Percentiles rank a stretch among this genome's conserved stretches.
Conservation (phyloP, 208 protist species). For the Strigomonas oncopelti region DNA sequence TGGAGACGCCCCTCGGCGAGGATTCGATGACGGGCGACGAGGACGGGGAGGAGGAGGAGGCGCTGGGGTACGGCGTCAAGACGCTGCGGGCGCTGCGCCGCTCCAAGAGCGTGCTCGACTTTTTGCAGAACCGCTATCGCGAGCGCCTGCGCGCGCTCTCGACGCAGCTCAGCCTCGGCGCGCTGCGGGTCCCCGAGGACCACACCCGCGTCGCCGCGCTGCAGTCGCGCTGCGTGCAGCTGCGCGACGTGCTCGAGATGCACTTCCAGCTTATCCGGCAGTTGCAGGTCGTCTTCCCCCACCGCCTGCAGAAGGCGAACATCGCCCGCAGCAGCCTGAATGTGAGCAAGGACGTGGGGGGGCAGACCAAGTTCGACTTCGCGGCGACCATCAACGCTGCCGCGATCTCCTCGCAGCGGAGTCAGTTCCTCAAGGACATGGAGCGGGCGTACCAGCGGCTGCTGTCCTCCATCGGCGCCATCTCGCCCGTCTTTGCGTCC, state of each 20-base stretch:
- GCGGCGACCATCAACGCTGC: not conserved
- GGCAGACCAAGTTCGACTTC: not conserved
- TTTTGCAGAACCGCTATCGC: constrained; percentile 2
- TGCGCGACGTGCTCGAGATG: constrained; percentile 45
- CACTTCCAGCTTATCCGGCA: constrained; percentile 50
- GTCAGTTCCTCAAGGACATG: constrained; percentile 12
- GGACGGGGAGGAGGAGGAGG: constrained; percentile 1
- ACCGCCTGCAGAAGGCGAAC: constrained; percentile 11
- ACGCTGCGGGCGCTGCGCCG: not conserved
- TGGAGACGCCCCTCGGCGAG: not conserved
- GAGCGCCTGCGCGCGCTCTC: not conserved
- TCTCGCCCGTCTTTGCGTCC: not conserved
- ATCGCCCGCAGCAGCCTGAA: constrained; percentile 1
- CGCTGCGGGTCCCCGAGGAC: constrained; percentile 9
- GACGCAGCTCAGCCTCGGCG: not conserved
- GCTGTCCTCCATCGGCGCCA: constrained; percentile 8
- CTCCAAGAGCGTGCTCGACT: not conserved
- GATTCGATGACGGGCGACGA: not conserved
- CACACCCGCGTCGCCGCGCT: constrained; percentile 47
- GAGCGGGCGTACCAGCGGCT: constrained; percentile 9
- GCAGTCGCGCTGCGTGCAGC: constrained; percentile 29
- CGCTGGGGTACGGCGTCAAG: not conserved
- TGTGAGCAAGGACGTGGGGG: constrained; percentile 5
- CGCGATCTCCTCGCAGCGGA: not conserved
- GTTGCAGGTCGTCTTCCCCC: constrained; percentile 41